Evolutionary conservation across 73 alveolate species (phyloP).

Genomic region (Uronychia setigera): DNA sequence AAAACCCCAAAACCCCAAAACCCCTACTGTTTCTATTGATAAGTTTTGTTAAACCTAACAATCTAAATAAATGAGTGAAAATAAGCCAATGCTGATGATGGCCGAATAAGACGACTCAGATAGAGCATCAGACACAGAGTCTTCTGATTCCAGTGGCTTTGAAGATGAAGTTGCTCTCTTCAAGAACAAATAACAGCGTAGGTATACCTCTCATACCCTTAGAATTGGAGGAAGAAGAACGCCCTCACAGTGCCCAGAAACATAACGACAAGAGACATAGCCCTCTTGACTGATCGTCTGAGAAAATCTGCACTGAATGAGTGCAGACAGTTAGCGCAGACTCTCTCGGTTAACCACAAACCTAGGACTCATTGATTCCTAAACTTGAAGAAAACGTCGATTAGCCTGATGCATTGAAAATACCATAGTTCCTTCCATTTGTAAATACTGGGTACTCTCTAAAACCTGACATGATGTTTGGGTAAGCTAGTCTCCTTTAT

Average conservation of each 20-base stretch:
- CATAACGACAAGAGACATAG: not conserved
- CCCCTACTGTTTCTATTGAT: too few relatives aligned
- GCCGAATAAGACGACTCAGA: too few relatives aligned
- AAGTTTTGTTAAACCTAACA: too few relatives aligned
- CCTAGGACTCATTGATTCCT: not conserved
- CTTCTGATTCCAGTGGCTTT: too few relatives aligned
- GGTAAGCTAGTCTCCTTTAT: constrained; percentile 34
- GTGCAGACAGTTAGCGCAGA: not conserved
- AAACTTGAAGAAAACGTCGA: not conserved
- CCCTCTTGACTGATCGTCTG: not conserved
- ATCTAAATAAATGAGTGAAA: too few relatives aligned
- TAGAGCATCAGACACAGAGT: too few relatives aligned
- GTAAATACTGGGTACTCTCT: constrained; percentile 46
- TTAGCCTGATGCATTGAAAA: not conserved
- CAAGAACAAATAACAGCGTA: too few relatives aligned
- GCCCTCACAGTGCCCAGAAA: not conserved
- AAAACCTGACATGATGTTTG: constrained; percentile 76
- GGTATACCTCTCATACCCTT: too few relatives aligned
- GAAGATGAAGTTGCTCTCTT: too few relatives aligned
- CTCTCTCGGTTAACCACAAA: not conserved
- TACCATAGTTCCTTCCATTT: constrained; percentile 18
- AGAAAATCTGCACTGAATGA: not conserved
- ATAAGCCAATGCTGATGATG: too few relatives aligned
- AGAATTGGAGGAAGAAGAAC: too few relatives aligned
- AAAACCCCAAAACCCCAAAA: too few relatives aligned